Evolutionary conservation across 148 eudicot genomes (phyloP).

Genomic region (Camellia japonica): DNA sequence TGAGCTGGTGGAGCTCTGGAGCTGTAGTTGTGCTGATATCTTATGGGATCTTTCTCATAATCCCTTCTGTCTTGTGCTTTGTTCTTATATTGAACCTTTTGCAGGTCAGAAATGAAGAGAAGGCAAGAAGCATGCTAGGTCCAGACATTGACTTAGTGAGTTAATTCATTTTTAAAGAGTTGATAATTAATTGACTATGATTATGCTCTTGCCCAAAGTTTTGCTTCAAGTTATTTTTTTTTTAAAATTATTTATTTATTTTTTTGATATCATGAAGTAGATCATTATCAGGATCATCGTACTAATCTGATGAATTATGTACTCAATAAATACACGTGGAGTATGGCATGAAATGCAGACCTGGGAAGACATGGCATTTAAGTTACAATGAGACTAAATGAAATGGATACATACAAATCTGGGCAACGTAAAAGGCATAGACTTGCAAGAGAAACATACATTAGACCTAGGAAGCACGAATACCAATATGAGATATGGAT

Average conservation of each 20-base stretch:
- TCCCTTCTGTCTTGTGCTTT: background rate
- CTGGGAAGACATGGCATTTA: background rate
- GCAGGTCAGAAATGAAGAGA: constrained; percentile 96
- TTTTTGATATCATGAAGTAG: background rate
- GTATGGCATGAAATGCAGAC: background rate
- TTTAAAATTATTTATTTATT: background rate
- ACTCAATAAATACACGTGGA: background rate
- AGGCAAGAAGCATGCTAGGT: constrained; percentile 86
- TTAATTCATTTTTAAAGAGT: constrained; percentile 2
- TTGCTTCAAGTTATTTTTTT: background rate
- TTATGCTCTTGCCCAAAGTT: background rate
- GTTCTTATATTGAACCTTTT: constrained; percentile 11
- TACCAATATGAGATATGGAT: no score
- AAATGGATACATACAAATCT: no score
- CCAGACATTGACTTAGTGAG: constrained; percentile 87
- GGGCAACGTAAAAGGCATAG: background rate
- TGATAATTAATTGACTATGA: background rate
- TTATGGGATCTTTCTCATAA: background rate
- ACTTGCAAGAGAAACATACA: background rate
- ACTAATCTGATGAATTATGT: background rate
- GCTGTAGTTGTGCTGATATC: background rate
- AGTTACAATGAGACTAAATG: no score
- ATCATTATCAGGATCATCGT: background rate
- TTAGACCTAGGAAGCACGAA: background rate
- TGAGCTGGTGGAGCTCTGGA: background rate